These are phyloP conservation scores for Boletus pseudopeckii DNA, from an alignment of 768 basidiomycete genomes.

Conservation along the genomic window DNA sequence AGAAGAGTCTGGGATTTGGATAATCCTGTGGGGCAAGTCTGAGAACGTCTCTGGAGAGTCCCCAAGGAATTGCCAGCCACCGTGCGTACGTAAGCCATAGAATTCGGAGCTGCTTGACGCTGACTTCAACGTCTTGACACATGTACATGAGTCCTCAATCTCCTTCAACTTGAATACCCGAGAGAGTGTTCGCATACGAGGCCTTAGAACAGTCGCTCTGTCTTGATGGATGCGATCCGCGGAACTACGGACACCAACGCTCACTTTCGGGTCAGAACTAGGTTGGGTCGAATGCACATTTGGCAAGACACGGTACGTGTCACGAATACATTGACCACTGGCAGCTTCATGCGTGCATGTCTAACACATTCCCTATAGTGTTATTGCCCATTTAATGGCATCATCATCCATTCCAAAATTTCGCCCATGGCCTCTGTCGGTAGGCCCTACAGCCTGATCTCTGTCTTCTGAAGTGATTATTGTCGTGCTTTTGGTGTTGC, in stretches of 20 bases:
- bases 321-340: background rate
- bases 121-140: background rate
- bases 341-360: background rate
- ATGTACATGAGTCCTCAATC: constrained; percentile 68
- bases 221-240: constrained; percentile 75
- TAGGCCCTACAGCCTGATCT: constrained; percentile 42
- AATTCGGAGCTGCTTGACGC: too few relatives aligned
- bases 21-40: too few relatives aligned
- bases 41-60: too few relatives aligned
- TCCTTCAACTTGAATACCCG: constrained; percentile 69
- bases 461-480: background rate
- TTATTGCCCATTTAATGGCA: constrained; percentile 90
- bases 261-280: constrained; percentile 12
- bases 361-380: constrained; percentile 42
- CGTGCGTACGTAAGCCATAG: constrained; percentile 10
- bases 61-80: too few relatives aligned
- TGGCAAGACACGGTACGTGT: constrained; percentile 18
- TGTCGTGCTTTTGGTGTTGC: background rate
- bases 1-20: too few relatives aligned
- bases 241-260: constrained; percentile 48
- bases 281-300: constrained; percentile 20
- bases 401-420: constrained; percentile 88
- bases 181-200: constrained; percentile 78
- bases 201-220: constrained; percentile 76
- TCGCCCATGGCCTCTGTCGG: constrained; percentile 74